phyloP scores from a whole-genome alignment of 1,284 basidiomycete species.

The Cryptococcus sp. region DNA sequence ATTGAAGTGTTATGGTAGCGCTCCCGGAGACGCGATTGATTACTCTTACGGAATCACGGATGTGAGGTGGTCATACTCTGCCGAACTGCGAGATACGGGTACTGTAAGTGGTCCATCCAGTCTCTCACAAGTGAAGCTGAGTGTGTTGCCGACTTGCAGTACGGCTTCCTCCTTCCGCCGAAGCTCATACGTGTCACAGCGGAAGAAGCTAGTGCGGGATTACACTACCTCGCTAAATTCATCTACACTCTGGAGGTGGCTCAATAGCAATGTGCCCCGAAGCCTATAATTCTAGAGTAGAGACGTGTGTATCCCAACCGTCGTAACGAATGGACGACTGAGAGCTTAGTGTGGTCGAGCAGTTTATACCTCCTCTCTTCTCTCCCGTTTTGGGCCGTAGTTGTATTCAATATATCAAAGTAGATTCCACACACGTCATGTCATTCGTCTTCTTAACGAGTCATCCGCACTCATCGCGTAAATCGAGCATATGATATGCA shows the following conservation, averaged over 20 bases:
- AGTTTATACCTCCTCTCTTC: too few species aligned
- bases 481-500: too few species aligned
- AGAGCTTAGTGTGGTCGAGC: too few species aligned
- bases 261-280: not conserved
- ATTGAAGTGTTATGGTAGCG: slow-evolving; percentile 13
- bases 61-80: slow-evolving; percentile 74
- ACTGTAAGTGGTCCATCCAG: slow-evolving; percentile 59
- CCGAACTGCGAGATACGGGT: slow-evolving; percentile 78
- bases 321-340: too few species aligned
- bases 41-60: slow-evolving; percentile 68
- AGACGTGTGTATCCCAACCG: too few species aligned
- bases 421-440: too few species aligned
- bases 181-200: slow-evolving; percentile 74
- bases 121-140: not conserved
- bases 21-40: slow-evolving; percentile 71
- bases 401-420: too few species aligned
- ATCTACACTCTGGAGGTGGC: slow-evolving; percentile 55
- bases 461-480: too few species aligned
- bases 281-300: too few species aligned
- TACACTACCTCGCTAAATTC: slow-evolving; percentile 69
- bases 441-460: too few species aligned
- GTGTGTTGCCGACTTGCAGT: slow-evolving; percentile 55
- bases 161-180: slow-evolving; percentile 74
- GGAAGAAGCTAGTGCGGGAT: slow-evolving; percentile 68
- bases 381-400: too few species aligned